These are phyloP conservation scores for Chaetomium cochliodes DNA, from an alignment of 495 filamentous ascomycete species.

Conservation along the genomic window DNA sequence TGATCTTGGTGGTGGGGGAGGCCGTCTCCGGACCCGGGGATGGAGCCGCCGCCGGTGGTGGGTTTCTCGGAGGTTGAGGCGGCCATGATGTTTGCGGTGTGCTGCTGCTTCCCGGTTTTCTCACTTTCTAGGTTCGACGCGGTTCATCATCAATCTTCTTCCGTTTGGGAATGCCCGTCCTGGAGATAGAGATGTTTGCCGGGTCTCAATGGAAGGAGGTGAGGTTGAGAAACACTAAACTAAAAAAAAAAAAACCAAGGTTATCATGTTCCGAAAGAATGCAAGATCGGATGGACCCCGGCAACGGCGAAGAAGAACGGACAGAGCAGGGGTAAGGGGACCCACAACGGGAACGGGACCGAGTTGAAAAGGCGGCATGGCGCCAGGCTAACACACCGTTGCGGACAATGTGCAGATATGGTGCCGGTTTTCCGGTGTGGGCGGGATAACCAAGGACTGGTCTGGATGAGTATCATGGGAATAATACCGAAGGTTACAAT, in stretches of 20 bases:
- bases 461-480: too few species aligned
- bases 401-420: slow-evolving; percentile 2
- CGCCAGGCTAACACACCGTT: not conserved
- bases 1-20: slow-evolving; percentile 6
- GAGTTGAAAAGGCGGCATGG: not conserved
- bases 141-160: not conserved
- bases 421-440: slow-evolving; percentile 9
- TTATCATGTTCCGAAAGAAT: not conserved
- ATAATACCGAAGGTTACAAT: too few species aligned
- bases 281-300: not conserved
- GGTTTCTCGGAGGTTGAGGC: slow-evolving; percentile 5
- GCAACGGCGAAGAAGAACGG: not conserved
- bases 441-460: not conserved
- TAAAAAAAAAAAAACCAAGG: not conserved
- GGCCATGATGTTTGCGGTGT: not conserved
- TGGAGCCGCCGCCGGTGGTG: not conserved
- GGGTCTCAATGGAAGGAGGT: not conserved
- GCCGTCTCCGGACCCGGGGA: slow-evolving; percentile 5
- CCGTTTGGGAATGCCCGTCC: not conserved
- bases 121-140: not conserved
- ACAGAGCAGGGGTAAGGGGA: not conserved
- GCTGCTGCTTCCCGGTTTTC: not conserved
- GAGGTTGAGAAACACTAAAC: not conserved
- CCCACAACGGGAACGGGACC: not conserved
- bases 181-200: not conserved